Base-by-base conservation (phyloP, 2,329 filamentous ascomycete genomes). In the Colletotrichum camelliae region DNA sequence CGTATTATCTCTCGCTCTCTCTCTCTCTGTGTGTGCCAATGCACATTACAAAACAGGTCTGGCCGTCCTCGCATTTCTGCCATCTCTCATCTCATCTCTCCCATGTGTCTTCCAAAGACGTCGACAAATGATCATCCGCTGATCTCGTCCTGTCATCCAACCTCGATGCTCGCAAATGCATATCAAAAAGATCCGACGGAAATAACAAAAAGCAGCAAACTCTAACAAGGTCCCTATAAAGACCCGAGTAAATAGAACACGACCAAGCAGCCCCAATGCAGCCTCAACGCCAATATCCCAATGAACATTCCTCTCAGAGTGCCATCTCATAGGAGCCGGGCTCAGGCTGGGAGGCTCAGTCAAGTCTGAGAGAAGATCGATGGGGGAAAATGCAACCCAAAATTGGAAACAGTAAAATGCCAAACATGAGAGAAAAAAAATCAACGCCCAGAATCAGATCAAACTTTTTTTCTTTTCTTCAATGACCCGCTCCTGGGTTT, bases 391-490 rank as follows among this genome's bases (percentile, higher is more conserved):
- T 72, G 60, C 27, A 24, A 21, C 39, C 69, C 35, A 15, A 37
- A 65, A 43, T 24, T 37, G 12, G 10, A 24, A 55, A 71, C 72
- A 64, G 24, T 21, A 67, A 62, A 75, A 73, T 75, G 57, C 70
- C 43, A 67, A 43, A 48, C 21, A 48, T 48, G 43, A 48, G 43
- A 48, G 27, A 24, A 58, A 64, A 64, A 43, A 57, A 52, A 62
- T 24, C 33, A 64, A 75, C 75, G 68, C 68, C 75, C n/a, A 55
- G 52, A 57, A 75, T 64, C 57, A 64, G 35, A 39, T 71, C 69
- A 60, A 77, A 77, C 72, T 75, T 77, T 72, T 77, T 64, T 77
- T 31, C 18, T 75, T 67, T 61, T 71, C 69, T 71, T 74, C 74
- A 64, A 39, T 67, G 60, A 69, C 66, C 71, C 66, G 60, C 61